These are phyloP conservation scores for Euclidium syriacum DNA, from an alignment of 345 rosid genomes.

Conservation along the genomic window DNA sequence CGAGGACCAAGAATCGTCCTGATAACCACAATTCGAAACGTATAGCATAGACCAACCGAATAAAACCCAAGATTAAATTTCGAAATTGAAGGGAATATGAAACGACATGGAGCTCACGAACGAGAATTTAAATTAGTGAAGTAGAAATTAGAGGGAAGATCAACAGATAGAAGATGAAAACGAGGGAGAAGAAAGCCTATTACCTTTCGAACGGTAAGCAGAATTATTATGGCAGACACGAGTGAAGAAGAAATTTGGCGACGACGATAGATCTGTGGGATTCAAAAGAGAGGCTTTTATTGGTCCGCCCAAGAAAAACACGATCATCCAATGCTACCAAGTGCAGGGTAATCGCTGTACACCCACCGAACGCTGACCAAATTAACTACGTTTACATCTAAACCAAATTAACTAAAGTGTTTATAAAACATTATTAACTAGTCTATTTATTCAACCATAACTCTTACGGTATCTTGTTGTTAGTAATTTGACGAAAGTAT, in stretches of 20 bases:
- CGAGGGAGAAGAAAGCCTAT: neutral
- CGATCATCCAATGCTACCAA: neutral
- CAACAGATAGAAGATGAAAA: neutral
- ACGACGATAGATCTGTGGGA: conserved; percentile 16
- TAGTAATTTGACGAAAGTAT: too few relatives aligned
- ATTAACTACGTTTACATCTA: too few relatives aligned
- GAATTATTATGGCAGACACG: neutral
- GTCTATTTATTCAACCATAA: too few relatives aligned
- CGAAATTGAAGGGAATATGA: conserved; percentile 15
- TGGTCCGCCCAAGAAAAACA: conserved; percentile 10
- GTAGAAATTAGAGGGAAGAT: neutral
- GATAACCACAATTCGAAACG: neutral
- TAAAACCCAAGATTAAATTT: neutral
- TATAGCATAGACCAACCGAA: neutral
- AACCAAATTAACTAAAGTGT: too few relatives aligned
- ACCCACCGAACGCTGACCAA: too few relatives aligned
- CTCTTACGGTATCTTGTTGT: too few relatives aligned
- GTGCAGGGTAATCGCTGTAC: too few relatives aligned
- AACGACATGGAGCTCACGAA: conserved; percentile 2
- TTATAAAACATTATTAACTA: too few relatives aligned
- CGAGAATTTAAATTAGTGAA: neutral
- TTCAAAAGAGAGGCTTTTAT: conserved; percentile 30
- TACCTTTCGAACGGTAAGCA: conserved; percentile 20
- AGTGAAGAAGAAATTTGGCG: conserved; percentile 3
- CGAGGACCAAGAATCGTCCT: neutral